Evolutionary conservation across 441 rosid species (phyloP).

Genomic region (Euphorbia schlechtendalii): DNA sequence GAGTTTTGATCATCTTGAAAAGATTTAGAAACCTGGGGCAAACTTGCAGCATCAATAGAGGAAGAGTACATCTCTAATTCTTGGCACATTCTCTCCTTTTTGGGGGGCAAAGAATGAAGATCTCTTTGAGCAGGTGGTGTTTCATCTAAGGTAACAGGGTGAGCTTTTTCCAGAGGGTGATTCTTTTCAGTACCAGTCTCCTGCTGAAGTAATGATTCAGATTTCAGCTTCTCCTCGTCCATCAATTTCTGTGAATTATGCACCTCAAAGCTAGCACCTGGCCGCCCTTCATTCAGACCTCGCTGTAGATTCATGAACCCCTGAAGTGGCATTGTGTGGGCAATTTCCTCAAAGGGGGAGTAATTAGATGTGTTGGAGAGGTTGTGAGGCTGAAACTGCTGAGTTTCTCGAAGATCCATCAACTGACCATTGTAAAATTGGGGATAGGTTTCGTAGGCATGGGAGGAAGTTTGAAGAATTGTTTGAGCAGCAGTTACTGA

Average conservation of each 20-base stretch:
- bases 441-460: conserved; percentile 39
- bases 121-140: conserved; percentile 29
- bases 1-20: conserved; percentile 40
- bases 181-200: conserved; percentile 31
- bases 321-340: conserved; percentile 33
- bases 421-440: conserved; percentile 38
- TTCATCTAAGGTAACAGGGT: conserved; percentile 40
- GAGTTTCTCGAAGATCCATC: conserved; percentile 40
- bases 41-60: conserved; percentile 39
- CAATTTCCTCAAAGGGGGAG: conserved; percentile 30
- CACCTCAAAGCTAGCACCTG: conserved; percentile 28
- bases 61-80: conserved; percentile 34
- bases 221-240: conserved; percentile 35
- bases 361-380: conserved; percentile 32
- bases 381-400: conserved; percentile 30
- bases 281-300: conserved; percentile 38
- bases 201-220: conserved; percentile 36
- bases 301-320: conserved; percentile 40
- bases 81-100: conserved; percentile 34
- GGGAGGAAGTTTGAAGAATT: conserved; percentile 32
- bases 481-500: conserved; percentile 41
- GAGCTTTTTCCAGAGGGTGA: conserved; percentile 26
- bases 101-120: conserved; percentile 30
- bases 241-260: conserved; percentile 34
- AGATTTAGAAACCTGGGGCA: conserved; percentile 32